phyloP scores from a whole-genome alignment of 106 monocot species.

The Ottelia alismoides region DNA sequence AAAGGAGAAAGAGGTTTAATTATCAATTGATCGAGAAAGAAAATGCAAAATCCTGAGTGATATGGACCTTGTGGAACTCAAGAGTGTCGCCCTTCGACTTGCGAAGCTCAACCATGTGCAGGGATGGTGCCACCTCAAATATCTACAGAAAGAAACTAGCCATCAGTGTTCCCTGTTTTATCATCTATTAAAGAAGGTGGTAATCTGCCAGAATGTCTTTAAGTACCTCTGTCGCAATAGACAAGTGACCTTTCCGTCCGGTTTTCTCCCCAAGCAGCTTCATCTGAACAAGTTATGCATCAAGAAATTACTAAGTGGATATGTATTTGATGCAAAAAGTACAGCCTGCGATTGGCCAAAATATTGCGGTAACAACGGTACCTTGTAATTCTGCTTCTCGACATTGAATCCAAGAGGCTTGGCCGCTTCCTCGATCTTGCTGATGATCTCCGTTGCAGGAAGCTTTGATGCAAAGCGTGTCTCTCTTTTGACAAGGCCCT shows the following conservation, averaged over 20 bases:
- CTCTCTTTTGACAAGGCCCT: slow-evolving; percentile 68
- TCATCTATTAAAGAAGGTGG: no score
- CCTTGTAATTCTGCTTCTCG: slow-evolving; percentile 78
- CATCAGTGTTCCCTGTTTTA: no score
- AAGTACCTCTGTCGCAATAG: slow-evolving; percentile 89
- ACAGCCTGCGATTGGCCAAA: no score
- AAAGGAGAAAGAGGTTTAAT: no score
- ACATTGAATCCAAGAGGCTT: slow-evolving; percentile 65
- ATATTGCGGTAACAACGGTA: not conserved
- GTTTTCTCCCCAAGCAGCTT: slow-evolving; percentile 74
- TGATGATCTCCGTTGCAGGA: slow-evolving; percentile 63
- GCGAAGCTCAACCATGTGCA: slow-evolving; percentile 22
- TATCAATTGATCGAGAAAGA: no score
- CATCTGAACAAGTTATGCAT: no score
- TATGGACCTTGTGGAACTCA: slow-evolving; percentile 19
- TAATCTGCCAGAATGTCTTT: no score
- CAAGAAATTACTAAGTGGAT: no score
- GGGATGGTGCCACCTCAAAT: slow-evolving; percentile 19
- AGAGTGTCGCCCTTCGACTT: slow-evolving; percentile 23
- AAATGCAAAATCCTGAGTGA: no score
- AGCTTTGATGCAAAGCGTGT: slow-evolving; percentile 79
- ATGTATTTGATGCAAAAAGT: no score
- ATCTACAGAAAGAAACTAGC: no score
- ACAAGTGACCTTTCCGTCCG: slow-evolving; percentile 83
- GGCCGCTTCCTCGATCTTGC: slow-evolving; percentile 75